Percentiles rank a stretch among this genome's conserved stretches.
Conservation (phyloP, 163 green algal species). For the Botryococcus braunii region DNA sequence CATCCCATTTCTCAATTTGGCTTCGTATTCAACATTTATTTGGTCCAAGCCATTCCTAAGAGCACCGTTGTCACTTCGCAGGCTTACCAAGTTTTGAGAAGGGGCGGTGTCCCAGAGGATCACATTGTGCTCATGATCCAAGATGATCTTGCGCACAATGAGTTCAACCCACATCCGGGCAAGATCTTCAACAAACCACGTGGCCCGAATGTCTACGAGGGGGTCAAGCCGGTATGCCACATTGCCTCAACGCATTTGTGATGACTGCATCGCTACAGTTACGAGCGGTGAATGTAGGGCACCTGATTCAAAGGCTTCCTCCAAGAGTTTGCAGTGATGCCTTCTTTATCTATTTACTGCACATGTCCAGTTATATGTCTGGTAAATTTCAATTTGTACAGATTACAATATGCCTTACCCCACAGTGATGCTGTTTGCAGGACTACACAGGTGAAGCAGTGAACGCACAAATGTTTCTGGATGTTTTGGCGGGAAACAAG, state of each 20-base stretch:
- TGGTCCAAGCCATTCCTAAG: not conserved
- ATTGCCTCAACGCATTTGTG: not conserved
- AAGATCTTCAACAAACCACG: constrained; percentile 62
- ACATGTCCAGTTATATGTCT: not conserved
- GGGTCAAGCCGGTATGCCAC: constrained; percentile 44
- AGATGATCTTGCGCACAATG: constrained; percentile 65
- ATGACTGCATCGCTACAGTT: no score
- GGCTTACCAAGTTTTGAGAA: constrained; percentile 75
- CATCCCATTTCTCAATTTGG: not conserved
- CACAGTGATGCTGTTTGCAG: no score
- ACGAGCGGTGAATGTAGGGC: no score
- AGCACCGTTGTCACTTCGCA: constrained; percentile 32
- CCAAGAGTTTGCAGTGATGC: not conserved
- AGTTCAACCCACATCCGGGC: constrained; percentile 68
- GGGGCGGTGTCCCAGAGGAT: constrained; percentile 57
- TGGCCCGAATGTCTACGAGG: constrained; percentile 73
- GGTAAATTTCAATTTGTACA: not conserved
- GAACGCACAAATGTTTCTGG: constrained; percentile 66
- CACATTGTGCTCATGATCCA: constrained; percentile 80
- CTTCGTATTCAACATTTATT: not conserved
- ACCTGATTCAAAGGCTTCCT: not conserved
- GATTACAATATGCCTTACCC: no score
- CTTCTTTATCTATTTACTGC: not conserved
- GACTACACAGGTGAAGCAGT: constrained; percentile 81
- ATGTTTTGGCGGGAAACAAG: constrained; percentile 72